Base-by-base conservation (phyloP, 1,284 basidiomycete genomes). In the Ustilago xerochloae region DNA sequence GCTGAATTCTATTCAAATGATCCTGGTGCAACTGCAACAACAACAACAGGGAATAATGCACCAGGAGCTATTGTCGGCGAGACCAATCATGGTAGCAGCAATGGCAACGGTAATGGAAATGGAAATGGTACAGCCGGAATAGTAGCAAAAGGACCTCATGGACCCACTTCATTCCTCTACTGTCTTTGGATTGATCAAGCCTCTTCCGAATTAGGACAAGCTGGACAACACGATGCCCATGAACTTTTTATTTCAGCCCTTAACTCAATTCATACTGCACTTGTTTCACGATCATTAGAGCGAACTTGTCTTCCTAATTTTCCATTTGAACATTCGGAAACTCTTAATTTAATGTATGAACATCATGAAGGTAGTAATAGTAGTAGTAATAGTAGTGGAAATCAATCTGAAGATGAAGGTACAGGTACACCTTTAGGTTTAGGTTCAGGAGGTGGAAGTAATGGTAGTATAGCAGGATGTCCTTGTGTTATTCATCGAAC, bases 201-300 rank as follows among this genome's bases (percentile, higher is more conserved):
- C 50, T 33, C 91, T 91, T 3, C 85, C 90, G 93, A 96, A 76
- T 87, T 97, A 4, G 90, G 93, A 8, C 93, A 93, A 1, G 92
- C 97, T 77, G 90, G 93, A 0, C 96, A 99, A 84, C 96, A 97
- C 81, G 95, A 95, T 74, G 93, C 93, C 0, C 93, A 96, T 85
- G 93, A 95, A 85, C 82, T 84, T 50, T 83, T 85, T 53, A 85
- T 85, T 45, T 78, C 75, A 12, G 75, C 81, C 3, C 69, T 83
- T 54, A 81, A 83, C 63, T 76, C 68, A 18, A 67, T 84, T 46
- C 83, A 84, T 49, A 59, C 58, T 1, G 69, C 78, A 0, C 65
- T 84, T 18, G 80, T 76, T 0, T 59, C 64, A 26, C 60, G 75
- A 8, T 66, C 77, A 13, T 57, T 76, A 16, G 62, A 75, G 51